These are phyloP conservation scores for Lactarius trivialis DNA, from an alignment of 768 basidiomycete species.

Conservation along the genomic window DNA sequence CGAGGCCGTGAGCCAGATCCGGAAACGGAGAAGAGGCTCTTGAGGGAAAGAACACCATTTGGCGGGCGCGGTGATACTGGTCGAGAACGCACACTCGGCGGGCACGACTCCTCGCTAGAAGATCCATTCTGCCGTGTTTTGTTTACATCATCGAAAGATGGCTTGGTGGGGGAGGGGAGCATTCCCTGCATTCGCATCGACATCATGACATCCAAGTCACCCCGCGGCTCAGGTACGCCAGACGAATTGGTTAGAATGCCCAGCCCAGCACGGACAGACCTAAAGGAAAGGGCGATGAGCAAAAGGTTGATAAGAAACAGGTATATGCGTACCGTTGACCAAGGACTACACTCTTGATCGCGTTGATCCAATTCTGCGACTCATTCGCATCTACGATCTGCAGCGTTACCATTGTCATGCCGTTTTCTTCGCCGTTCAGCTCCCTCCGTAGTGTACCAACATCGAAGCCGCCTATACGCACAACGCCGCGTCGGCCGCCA, in stretches of 20 bases:
- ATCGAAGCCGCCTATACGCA: slow-evolving; percentile 64
- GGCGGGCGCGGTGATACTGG: slow-evolving; percentile 23
- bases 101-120: not conserved
- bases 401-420: slow-evolving; percentile 60
- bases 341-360: slow-evolving; percentile 66
- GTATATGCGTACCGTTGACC: slow-evolving; percentile 49
- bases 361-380: slow-evolving; percentile 69
- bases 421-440: slow-evolving; percentile 38
- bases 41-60: slow-evolving; percentile 48
- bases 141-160: slow-evolving; percentile 16
- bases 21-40: slow-evolving; percentile 46
- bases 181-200: slow-evolving; percentile 70
- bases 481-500: slow-evolving; percentile 43
- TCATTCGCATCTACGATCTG: slow-evolving; percentile 56
- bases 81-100: slow-evolving; percentile 27
- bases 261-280: slow-evolving; percentile 64
- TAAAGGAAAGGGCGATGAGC: slow-evolving; percentile 28
- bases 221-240: slow-evolving; percentile 54
- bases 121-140: slow-evolving; percentile 3
- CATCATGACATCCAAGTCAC: slow-evolving; percentile 80
- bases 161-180: slow-evolving; percentile 31
- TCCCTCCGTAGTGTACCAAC: slow-evolving; percentile 39
- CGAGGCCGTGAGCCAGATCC: slow-evolving; percentile 44
- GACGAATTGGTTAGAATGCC: slow-evolving; percentile 39
- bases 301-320: not conserved